phyloP scores from a whole-genome alignment of 331 rosid genomes.

The Malus hybrid region DNA sequence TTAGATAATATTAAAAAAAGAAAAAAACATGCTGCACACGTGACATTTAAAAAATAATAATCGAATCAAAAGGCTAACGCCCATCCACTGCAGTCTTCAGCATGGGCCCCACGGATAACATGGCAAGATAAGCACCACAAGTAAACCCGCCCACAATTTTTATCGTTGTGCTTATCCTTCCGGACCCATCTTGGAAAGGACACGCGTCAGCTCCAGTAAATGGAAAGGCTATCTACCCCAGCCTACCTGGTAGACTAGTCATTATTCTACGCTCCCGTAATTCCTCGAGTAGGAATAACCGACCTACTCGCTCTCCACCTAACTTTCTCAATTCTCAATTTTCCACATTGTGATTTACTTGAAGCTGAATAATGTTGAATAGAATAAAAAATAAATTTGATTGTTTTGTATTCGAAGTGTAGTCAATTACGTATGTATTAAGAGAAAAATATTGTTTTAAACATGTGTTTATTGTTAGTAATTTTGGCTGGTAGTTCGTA shows the following conservation, averaged over 20 bases:
- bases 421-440: background rate
- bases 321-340: background rate
- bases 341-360: background rate
- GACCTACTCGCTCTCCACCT: background rate
- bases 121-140: conserved; percentile 38
- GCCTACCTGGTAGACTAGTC: conserved; percentile 4
- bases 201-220: conserved; percentile 47
- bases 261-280: background rate
- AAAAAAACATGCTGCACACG: background rate
- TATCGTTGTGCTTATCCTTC: conserved; percentile 38
- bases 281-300: background rate
- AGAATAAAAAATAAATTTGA: background rate
- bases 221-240: conserved; percentile 8
- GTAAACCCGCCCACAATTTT: background rate
- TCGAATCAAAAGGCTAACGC: background rate
- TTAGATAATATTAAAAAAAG: too few species aligned
- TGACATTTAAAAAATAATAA: background rate
- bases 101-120: background rate
- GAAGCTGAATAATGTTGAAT: background rate
- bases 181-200: conserved; percentile 19
- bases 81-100: background rate
- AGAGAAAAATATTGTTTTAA: background rate
- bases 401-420: background rate
- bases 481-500: too few species aligned
- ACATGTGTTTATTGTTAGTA: background rate